Evolutionary conservation across 768 basidiomycete species (phyloP).

Genomic region (Amanita polypyramis): DNA sequence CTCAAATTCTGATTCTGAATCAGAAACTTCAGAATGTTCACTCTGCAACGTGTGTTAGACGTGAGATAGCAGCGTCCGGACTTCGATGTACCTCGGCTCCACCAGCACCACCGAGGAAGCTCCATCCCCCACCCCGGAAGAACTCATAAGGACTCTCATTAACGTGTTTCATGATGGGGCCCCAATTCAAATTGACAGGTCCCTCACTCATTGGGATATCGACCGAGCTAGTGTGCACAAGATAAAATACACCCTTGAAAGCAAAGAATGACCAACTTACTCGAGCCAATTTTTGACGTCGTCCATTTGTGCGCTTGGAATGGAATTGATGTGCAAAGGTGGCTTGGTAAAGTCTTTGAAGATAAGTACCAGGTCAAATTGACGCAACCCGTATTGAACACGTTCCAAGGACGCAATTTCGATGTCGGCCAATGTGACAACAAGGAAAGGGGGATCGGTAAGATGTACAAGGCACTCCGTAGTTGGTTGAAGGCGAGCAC

Average conservation of each 20-base stretch:
- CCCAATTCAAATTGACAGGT: slow-evolving; percentile 97
- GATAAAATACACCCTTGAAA: background rate
- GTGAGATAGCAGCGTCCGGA: background rate
- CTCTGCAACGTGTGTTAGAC: slow-evolving; percentile 19
- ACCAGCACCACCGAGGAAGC: slow-evolving; percentile 68
- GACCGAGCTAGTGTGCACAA: slow-evolving; percentile 58
- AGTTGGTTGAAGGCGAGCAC: slow-evolving; percentile 89
- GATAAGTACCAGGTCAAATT: slow-evolving; percentile 95
- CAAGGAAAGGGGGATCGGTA: slow-evolving; percentile 91
- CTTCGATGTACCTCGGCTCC: slow-evolving; percentile 52
- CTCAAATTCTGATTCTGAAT: slow-evolving; percentile 43
- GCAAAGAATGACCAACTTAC: slow-evolving; percentile 34
- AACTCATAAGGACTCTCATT: slow-evolving; percentile 94
- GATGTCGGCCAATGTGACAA: slow-evolving; percentile 88
- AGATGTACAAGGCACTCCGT: slow-evolving; percentile 96
- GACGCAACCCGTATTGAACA: slow-evolving; percentile 91
- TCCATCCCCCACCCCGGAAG: slow-evolving; percentile 95
- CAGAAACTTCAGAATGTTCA: slow-evolving; percentile 32
- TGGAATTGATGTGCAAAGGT: slow-evolving; percentile 94
- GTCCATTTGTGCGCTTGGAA: slow-evolving; percentile 82
- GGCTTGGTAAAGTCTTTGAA: slow-evolving; percentile 92
- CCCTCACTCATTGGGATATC: slow-evolving; percentile 95
- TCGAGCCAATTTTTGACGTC: slow-evolving; percentile 99
- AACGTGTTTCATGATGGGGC: slow-evolving; percentile 96
- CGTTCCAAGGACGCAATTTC: slow-evolving; percentile 96